Evolutionary conservation across 805 yeast genomes (phyloP).

Genomic region (Metschnikowia bowlesiae): DNA sequence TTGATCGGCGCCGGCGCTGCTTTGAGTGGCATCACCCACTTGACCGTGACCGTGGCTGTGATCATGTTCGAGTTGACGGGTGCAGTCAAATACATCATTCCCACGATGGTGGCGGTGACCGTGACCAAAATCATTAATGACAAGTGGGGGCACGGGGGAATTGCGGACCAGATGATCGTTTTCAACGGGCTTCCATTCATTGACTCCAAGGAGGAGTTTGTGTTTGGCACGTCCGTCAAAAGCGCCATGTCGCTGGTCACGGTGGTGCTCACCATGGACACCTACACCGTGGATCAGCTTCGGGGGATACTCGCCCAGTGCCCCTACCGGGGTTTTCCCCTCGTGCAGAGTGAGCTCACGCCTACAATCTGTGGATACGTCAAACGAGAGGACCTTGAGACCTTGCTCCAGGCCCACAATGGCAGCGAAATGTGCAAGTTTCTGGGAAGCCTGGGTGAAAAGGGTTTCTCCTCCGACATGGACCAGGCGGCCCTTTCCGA

Average conservation of each 20-base stretch:
- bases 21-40: slow-evolving; percentile 87
- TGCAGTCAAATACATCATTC: slow-evolving; percentile 84
- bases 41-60: slow-evolving; percentile 89
- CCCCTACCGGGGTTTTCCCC: slow-evolving; percentile 48
- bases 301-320: slow-evolving; percentile 30
- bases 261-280: slow-evolving; percentile 34
- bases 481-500: too few species aligned
- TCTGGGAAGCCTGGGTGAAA: slow-evolving; percentile 10
- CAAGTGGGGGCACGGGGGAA: slow-evolving; percentile 74
- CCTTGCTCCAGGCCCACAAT: slow-evolving; percentile 5
- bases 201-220: slow-evolving; percentile 64
- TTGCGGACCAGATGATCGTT: slow-evolving; percentile 90
- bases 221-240: slow-evolving; percentile 42
- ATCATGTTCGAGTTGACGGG: slow-evolving; percentile 97
- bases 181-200: slow-evolving; percentile 86
- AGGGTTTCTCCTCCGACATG: too few species aligned
- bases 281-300: slow-evolving; percentile 26
- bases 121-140: slow-evolving; percentile 78
- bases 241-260: slow-evolving; percentile 58
- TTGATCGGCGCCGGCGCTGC: slow-evolving; percentile 96
- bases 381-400: slow-evolving; percentile 36
- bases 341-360: slow-evolving; percentile 37
- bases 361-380: slow-evolving; percentile 46
- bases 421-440: slow-evolving; percentile 17
- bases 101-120: slow-evolving; percentile 94